Evolutionary conservation across 179 eudicot genomes (phyloP), one percentile per base, ranked within the genome.

Genomic region (Heliamphora pulchella): DNA sequence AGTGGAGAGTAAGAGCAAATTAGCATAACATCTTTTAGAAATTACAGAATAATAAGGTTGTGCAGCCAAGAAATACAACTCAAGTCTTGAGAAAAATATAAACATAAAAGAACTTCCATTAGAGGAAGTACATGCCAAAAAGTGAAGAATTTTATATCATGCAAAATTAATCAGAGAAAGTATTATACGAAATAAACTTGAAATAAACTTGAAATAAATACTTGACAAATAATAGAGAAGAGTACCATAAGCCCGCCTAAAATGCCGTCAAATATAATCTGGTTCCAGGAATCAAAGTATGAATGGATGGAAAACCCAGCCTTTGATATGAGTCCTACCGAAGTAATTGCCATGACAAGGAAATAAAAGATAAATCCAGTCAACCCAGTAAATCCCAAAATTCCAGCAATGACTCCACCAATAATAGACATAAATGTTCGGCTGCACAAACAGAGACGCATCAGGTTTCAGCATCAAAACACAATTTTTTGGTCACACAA

Each of bases 381-480:
- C 79, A 94, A 87, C 80, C 97, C 90, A 8, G 94, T 96, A 50
- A 93, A 87, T n/a, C 98, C 98, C 77, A 88, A 82, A 70, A 94
- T 89, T 74, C 98, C 98, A 39, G 98, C 98, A 83, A 91, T 86
- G 72, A 94, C 93, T 77, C 98, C 98, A 77, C 94, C 97, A 81
- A 94, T 83, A 78, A 94, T 94, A 72, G 94, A 90, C 92, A 93
- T 86, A 84, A 94, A 94, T 62, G 97, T 94, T 67, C 98, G 98
- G 89, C 98, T 94, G 96, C 88, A 86, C 53, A 59, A 82, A 17
- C 48, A 59, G 64, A 72, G 11, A 63, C 81, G 20, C 13, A 53
- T 44, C 58, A 14, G 48, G 41, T 65, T 44, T 67, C 39, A 57
- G 71, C 67, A 80, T 69, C n/a, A 10, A 18, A 15, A 57, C 58